A percentile compares a stretch with the other conserved stretches of the same genome.
phyloP scores from a whole-genome alignment of 2,329 filamentous ascomycete genomes.

The Tetracladium maxilliforme region DNA sequence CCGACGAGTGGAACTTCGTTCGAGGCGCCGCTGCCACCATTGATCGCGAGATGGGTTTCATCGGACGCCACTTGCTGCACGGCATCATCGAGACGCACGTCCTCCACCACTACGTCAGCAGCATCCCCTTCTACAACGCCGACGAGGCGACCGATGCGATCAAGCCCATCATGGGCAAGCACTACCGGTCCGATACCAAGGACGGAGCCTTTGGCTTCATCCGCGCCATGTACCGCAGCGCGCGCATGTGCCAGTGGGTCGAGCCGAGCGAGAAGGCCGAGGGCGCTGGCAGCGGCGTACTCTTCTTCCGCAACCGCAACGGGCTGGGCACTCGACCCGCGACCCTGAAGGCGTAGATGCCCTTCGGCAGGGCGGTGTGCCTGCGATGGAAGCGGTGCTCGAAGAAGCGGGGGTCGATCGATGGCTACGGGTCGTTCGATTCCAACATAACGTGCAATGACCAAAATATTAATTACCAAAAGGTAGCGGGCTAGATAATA shows the following conservation, averaged over 20 bases:
- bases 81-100: conserved; percentile 97
- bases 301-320: conserved; percentile 95
- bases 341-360: conserved; percentile 6
- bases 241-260: conserved; percentile 91
- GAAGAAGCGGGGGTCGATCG: too few relatives aligned
- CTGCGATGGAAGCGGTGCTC: too few relatives aligned
- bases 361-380: too few relatives aligned
- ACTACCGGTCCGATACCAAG: conserved; percentile 76
- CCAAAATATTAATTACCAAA: too few relatives aligned
- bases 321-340: conserved; percentile 44
- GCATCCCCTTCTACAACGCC: conserved; percentile 92
- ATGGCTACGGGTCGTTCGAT: too few relatives aligned
- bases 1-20: conserved; percentile 79
- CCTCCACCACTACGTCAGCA: conserved; percentile 92
- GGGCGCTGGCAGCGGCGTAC: conserved; percentile 68
- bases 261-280: conserved; percentile 74
- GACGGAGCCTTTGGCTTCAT: conserved; percentile 75
- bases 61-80: conserved; percentile 81
- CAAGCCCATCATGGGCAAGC: conserved; percentile 84
- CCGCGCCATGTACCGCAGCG: conserved; percentile 63
- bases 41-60: conserved; percentile 93
- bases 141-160: conserved; percentile 91
- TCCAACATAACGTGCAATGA: too few relatives aligned
- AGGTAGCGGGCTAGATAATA: too few relatives aligned
- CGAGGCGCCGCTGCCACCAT: conserved; percentile 91